Conservation (phyloP, 352 stramenopile genomes). For the Globisporangium carolinianum region DNA sequence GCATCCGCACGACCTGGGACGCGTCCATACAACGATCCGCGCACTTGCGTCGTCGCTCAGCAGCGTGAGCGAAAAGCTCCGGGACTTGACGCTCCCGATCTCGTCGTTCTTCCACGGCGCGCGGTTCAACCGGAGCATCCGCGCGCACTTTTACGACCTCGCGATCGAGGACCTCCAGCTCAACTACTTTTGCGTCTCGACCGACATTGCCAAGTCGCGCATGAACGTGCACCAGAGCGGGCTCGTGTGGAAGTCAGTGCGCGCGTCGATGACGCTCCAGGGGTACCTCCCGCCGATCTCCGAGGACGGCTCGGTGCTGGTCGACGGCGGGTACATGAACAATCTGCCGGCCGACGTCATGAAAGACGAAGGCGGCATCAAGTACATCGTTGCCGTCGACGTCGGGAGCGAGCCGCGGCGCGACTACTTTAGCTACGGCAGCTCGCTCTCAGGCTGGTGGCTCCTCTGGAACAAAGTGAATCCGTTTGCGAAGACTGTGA, state of each 20-base stretch:
- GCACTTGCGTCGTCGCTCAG: conserved; percentile 56
- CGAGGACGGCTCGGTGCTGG: conserved; percentile 78
- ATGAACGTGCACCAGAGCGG: conserved; percentile 86
- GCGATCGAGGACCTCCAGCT: conserved; percentile 89
- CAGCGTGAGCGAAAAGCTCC: conserved; percentile 68
- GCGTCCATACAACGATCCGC: conserved; percentile 51
- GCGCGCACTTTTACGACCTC: conserved; percentile 64
- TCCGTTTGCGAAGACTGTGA: conserved; percentile 81
- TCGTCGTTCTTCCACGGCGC: conserved; percentile 85
- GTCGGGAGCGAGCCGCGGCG: conserved; percentile 76
- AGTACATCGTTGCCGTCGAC: conserved; percentile 88
- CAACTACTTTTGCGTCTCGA: conserved; percentile 91
- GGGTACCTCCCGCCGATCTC: conserved; percentile 89
- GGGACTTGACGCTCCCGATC: conserved; percentile 85
- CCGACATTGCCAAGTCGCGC: conserved; percentile 86
- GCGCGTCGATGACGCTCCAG: conserved; percentile 89
- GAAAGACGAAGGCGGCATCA: conserved; percentile 83
- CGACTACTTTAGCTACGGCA: conserved; percentile 79
- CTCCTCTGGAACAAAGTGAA: conserved; percentile 89
- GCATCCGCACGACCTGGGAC: conserved; percentile 57
- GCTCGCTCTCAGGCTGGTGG: conserved; percentile 85
- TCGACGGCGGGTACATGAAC: conserved; percentile 93
- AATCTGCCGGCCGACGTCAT: conserved; percentile 91
- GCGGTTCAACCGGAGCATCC: conserved; percentile 78
- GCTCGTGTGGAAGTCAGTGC: conserved; percentile 86